These are phyloP conservation scores for Suhomyces wounanorum DNA, from an alignment of 1,139 yeast species.

Conservation along the genomic window DNA sequence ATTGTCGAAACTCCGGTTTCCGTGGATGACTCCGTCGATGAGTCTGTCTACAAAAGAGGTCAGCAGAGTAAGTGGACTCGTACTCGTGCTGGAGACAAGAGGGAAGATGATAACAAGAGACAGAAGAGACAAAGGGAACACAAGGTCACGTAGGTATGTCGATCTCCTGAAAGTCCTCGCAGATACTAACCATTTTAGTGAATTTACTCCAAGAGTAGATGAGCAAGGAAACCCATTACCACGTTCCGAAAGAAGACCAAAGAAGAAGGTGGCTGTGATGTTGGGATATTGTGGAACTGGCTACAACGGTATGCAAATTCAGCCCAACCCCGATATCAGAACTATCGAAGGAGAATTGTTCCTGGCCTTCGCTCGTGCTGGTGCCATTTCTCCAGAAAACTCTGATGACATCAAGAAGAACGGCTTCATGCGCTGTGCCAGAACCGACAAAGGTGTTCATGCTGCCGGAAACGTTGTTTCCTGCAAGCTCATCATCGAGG, in stretches of 20 bases:
- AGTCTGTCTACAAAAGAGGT: constrained; percentile 42
- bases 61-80: constrained; percentile 46
- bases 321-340: constrained; percentile 76
- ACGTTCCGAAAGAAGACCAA: constrained; percentile 69
- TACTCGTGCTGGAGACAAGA: constrained; percentile 34
- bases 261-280: constrained; percentile 86
- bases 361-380: constrained; percentile 81
- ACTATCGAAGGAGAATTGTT: constrained; percentile 93
- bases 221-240: constrained; percentile 62
- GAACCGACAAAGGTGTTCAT: constrained; percentile 98
- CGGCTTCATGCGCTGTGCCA: constrained; percentile 93
- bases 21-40: constrained; percentile 17
- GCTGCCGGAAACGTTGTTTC: constrained; percentile 97
- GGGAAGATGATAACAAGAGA: constrained; percentile 37
- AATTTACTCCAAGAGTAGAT: constrained; percentile 50
- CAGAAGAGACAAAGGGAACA: constrained; percentile 32
- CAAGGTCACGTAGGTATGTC: constrained; percentile 54
- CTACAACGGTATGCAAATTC: constrained; percentile 94
- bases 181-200: constrained; percentile 31
- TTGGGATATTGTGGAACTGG: constrained; percentile 98
- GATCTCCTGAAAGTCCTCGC: not conserved
- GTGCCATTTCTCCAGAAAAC: constrained; percentile 88
- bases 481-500: constrained; percentile 85
- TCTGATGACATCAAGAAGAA: constrained; percentile 87
- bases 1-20: not conserved